These are phyloP conservation scores for Aphanomyces euteiches DNA, from an alignment of 352 stramenopile species.

Conservation along the genomic window DNA sequence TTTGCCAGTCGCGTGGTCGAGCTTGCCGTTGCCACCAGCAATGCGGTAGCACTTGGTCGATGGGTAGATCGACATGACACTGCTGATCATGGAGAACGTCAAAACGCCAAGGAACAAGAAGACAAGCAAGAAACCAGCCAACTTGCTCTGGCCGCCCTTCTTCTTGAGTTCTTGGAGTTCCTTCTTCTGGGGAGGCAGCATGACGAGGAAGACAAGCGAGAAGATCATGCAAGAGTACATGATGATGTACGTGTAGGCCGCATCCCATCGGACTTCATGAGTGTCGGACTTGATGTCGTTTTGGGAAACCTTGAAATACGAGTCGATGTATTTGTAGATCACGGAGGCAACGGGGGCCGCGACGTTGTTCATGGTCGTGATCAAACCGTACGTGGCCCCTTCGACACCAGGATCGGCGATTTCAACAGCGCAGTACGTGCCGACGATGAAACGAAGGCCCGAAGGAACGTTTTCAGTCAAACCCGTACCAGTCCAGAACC, in stretches of 20 bases:
- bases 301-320: conserved; percentile 25
- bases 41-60: conserved; percentile 54
- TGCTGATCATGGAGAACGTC: conserved; percentile 40
- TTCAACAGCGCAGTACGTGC: conserved; percentile 33
- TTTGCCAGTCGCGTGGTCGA: background rate
- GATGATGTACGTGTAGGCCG: conserved; percentile 23
- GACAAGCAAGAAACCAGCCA: conserved; percentile 41
- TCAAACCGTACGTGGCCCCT: conserved; percentile 21
- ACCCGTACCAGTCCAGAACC: conserved; percentile 57
- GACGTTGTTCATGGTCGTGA: conserved; percentile 20
- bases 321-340: conserved; percentile 37
- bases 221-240: conserved; percentile 11
- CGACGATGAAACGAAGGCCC: conserved; percentile 34
- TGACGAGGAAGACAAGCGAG: conserved; percentile 38
- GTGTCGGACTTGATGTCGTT: conserved; percentile 10
- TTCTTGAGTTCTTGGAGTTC: conserved; percentile 52
- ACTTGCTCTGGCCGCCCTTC: conserved; percentile 43
- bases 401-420: conserved; percentile 30
- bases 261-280: conserved; percentile 20
- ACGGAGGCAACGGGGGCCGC: conserved; percentile 25
- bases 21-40: conserved; percentile 41
- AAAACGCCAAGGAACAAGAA: conserved; percentile 36
- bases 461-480: conserved; percentile 42
- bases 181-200: conserved; percentile 57
- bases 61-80: conserved; percentile 58